phyloP scores from a whole-genome alignment of 1,284 basidiomycete genomes.

The Blastosporella zonata region DNA sequence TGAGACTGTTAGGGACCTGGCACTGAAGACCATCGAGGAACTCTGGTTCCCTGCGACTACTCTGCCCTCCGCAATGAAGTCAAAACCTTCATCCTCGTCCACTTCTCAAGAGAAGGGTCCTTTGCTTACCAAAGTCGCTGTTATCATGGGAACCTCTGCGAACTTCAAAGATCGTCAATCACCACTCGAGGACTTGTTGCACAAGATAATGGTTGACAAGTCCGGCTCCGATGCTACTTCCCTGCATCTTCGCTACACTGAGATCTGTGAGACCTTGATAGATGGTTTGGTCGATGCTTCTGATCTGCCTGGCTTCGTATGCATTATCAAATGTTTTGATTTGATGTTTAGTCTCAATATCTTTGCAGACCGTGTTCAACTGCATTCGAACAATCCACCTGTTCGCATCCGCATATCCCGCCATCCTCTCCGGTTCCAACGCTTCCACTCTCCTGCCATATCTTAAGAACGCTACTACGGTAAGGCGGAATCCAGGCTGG shows the following conservation, averaged over 20 bases:
- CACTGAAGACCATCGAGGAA: conserved; percentile 84
- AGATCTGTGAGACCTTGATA: conserved; percentile 82
- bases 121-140: conserved; percentile 59
- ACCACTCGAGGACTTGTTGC: conserved; percentile 81
- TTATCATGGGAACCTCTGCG: conserved; percentile 84
- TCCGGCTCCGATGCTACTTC: conserved; percentile 47
- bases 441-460: conserved; percentile 85
- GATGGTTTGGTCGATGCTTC: conserved; percentile 85
- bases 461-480: conserved; percentile 76
- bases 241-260: conserved; percentile 63
- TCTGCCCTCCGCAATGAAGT: conserved; percentile 33
- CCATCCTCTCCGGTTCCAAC: conserved; percentile 75
- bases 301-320: conserved; percentile 72
- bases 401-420: conserved; percentile 77
- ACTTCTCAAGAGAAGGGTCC: conserved; percentile 45
- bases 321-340: conserved; percentile 32
- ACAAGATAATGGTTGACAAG: conserved; percentile 71
- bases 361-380: conserved; percentile 68
- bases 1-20: conserved; percentile 88
- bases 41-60: conserved; percentile 69
- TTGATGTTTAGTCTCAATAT: conserved; percentile 8
- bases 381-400: conserved; percentile 84
- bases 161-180: conserved; percentile 81
- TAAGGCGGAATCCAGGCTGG: conserved; percentile 31
- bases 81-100: conserved; percentile 28